Evolutionary conservation across 1,284 basidiomycete genomes (phyloP).

Genomic region (Macrocystidia cucumis): DNA sequence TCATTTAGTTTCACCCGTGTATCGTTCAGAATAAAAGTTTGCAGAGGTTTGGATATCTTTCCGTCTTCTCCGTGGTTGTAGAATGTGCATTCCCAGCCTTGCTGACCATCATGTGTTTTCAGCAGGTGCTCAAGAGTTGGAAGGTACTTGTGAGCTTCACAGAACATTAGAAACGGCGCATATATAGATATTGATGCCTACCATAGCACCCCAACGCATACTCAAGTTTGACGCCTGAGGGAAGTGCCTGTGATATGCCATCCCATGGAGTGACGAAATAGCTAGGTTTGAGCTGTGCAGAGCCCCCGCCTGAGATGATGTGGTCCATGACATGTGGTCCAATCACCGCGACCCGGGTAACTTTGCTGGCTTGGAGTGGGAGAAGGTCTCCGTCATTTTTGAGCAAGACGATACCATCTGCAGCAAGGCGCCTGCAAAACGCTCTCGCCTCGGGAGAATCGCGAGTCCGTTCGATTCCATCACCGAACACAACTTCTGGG

Average conservation of each 20-base stretch:
- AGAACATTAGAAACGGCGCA: conserved; percentile 3
- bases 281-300: conserved; percentile 62
- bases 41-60: conserved; percentile 33
- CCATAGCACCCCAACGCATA: conserved; percentile 57
- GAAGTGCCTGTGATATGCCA: conserved; percentile 42
- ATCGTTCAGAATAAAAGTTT: conserved; percentile 44
- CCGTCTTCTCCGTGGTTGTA: conserved; percentile 45
- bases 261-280: conserved; percentile 63
- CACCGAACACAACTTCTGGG: conserved; percentile 58
- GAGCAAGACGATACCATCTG: conserved; percentile 61
- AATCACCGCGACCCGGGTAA: conserved; percentile 62
- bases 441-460: conserved; percentile 46
- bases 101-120: conserved; percentile 37
- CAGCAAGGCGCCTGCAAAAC: conserved; percentile 53
- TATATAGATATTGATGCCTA: conserved; percentile 16
- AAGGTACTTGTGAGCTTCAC: conserved; percentile 53
- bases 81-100: conserved; percentile 58
- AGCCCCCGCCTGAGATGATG: conserved; percentile 69
- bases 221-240: conserved; percentile 34
- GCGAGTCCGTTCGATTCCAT: conserved; percentile 50
- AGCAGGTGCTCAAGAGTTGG: conserved; percentile 52
- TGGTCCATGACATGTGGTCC: conserved; percentile 65
- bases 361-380: conserved; percentile 39
- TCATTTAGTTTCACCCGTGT: conserved; percentile 62
- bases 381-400: conserved; percentile 56